Percentiles rank a stretch among this genome's conserved stretches.
Evolutionary conservation across 2,329 filamentous ascomycete genomes (phyloP).

Genomic region (Aspergillus tubingensis): DNA sequence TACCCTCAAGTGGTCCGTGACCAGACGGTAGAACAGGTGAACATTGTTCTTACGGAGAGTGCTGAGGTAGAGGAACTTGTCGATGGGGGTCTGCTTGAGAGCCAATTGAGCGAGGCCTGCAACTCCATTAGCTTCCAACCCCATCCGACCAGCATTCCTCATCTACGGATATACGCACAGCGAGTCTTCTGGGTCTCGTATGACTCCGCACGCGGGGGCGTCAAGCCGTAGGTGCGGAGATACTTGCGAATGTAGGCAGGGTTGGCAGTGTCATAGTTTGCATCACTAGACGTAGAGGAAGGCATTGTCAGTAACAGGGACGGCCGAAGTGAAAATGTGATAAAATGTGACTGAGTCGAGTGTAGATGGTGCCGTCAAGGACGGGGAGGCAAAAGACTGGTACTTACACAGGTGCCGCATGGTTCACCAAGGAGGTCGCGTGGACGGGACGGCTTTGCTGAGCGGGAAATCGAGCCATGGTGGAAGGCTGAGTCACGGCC

Average conservation of each 20-base stretch:
- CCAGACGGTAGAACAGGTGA: conserved; percentile 54
- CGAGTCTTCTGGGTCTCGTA: conserved; percentile 53
- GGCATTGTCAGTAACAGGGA: conserved; percentile 10
- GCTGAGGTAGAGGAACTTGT: conserved; percentile 54
- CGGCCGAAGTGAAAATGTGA: background rate
- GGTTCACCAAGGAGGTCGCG: conserved; percentile 36
- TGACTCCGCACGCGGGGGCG: conserved; percentile 51
- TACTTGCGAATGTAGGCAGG: conserved; percentile 54
- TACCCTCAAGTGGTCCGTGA: conserved; percentile 51
- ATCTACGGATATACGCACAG: conserved; percentile 33
- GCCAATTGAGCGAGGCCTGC: conserved; percentile 49
- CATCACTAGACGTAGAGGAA: conserved; percentile 32
- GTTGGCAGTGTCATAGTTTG: conserved; percentile 53
- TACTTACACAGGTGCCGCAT: conserved; percentile 37
- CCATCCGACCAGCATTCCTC: background rate
- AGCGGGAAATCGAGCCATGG: conserved; percentile 40
- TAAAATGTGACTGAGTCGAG: background rate
- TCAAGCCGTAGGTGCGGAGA: conserved; percentile 53
- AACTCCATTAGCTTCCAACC: conserved; percentile 12
- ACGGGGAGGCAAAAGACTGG: background rate
- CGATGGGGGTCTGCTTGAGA: conserved; percentile 49
- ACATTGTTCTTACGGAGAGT: conserved; percentile 54
- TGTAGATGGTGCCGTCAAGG: background rate
- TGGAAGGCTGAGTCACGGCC: conserved; percentile 28
- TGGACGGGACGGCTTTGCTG: conserved; percentile 41